These are phyloP conservation scores for Diddensiella transvaalensis DNA, from an alignment of 805 yeast genomes.

Conservation along the genomic window DNA sequence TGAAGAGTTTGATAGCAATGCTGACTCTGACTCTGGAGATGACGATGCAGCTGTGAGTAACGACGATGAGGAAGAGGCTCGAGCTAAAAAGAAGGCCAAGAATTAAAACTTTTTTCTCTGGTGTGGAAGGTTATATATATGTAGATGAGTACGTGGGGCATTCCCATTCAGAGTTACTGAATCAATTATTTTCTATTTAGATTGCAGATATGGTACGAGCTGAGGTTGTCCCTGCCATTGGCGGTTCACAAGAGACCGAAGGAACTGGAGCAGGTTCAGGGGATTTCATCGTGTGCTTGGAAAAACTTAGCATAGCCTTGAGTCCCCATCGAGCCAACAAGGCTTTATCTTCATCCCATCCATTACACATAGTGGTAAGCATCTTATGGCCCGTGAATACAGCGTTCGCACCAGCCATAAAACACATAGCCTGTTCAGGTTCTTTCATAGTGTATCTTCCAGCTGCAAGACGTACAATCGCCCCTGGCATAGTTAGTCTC, in stretches of 20 bases:
- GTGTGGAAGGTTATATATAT: too few species aligned
- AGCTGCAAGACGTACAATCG: constrained; percentile 73
- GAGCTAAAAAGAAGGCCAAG: constrained; percentile 26
- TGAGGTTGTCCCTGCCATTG: too few species aligned
- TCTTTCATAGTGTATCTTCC: constrained; percentile 81
- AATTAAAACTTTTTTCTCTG: constrained; percentile 2
- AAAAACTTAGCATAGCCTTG: constrained; percentile 25
- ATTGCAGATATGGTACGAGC: too few species aligned
- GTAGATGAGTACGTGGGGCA: too few species aligned
- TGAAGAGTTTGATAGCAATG: constrained; percentile 80
- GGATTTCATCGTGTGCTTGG: constrained; percentile 5
- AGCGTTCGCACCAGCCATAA: constrained; percentile 76
- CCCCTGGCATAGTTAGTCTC: constrained; percentile 65
- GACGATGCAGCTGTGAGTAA: constrained; percentile 25
- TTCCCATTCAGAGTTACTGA: too few species aligned
- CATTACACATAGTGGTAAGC: constrained; percentile 79
- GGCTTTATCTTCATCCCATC: constrained; percentile 75
- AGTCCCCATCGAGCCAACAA: constrained; percentile 69
- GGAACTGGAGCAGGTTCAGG: too few species aligned
- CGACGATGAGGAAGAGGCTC: constrained; percentile 23
- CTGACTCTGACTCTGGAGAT: constrained; percentile 31
- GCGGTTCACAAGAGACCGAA: too few species aligned
- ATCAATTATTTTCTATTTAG: too few species aligned
- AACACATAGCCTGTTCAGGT: constrained; percentile 68
- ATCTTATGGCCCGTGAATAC: constrained; percentile 77